Evolutionary conservation across 306 rosid genomes (phyloP), one percentile per base, ranked within the genome.

Genomic region (Arachis stenosperma): DNA sequence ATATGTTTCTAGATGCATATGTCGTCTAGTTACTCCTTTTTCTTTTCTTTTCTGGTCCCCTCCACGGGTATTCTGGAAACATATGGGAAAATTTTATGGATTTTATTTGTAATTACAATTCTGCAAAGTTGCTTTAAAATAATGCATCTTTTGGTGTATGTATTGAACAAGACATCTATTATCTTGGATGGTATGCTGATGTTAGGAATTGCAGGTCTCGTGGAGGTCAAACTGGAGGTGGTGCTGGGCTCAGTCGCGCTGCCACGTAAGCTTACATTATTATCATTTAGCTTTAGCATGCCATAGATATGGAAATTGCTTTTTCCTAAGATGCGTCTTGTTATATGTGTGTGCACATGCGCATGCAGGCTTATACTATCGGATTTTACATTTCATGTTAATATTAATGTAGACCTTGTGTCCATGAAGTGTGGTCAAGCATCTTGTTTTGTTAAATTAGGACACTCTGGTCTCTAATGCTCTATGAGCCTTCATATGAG

Each of bases 121-220:
- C 12, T 9, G 12, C 30, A 3, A 3, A 29, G 55, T 17, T 29
- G 29, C 8, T 14, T 17, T 5, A 46, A 29, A 52, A n/a, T 68
- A 22, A 15, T 56, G 41, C 48, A 53, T 42, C n/a, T 50, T 1
- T 9, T 33, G 17, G 1, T 11, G 50, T 57, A 17, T 65, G 39
- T n/a, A 0, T 11, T 17, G 8, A 5, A 37, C 6, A 60, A 11
- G n/a, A 54, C 10, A 52, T 40, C 44, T 29, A 47, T 13, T 50
- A 29, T 56, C 30, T 40, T 30, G 11, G 36, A 73, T 56, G 11
- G 39, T 61, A 3, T 39, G 57, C 76, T 75, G 12, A 75, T 17
- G 75, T 64, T 64, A 12, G 42, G 0, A 43, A 27, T 61, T 79
- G 75, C 86, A 89, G 95, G 81, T 74, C 91, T 56, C 84, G 86